Evolutionary conservation across 495 filamentous ascomycete genomes (phyloP), one percentile per base, ranked within the genome.

Genomic region (Hypoxylon subgilvum): DNA sequence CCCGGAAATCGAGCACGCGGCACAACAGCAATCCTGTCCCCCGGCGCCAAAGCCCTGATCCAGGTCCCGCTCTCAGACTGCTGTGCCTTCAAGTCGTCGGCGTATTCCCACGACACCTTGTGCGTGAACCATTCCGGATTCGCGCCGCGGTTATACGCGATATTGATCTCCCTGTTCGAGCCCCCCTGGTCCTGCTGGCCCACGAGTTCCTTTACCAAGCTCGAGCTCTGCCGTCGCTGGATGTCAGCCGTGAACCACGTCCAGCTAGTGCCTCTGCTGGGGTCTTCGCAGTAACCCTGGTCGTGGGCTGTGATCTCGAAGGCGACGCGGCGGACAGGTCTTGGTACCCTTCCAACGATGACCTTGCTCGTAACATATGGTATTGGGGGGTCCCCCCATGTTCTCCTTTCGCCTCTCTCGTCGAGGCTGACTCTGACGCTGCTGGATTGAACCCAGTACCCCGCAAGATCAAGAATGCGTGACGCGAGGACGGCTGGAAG

Each of bases 171-270:
- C 5, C 32, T 43, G 23, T 56, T 62, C 2, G 58, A 18, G 4
- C 19, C 16, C 2, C 45, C 45, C 10, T 56, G 38, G 31, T 55
- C 58, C 4, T 62, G 50, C 1, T 31, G 32, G 4, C 58, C 52
- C 1, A 25, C 38, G 1, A 55, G 34, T 1, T 62, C 43, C 34
- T 56, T 46, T 8, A 32, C 34, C 13, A 56, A 35, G 23, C n/a
- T 32, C 16, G 58, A 55, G 27, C 43, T 51, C 32, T 50, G 51
- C 14, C 58, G 58, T 6, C 51, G 58, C 9, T 56, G 50, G 18
- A 62, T 51, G 51, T 62, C 58, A 5, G 58, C 58, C 4, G 58
- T 62, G 27, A 62, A 62, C 58, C 58, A 62, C 2, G 58, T 62
- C 58, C 58, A 62, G 21, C 51, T 62, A 4, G 23, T 17, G 4